Evolutionary conservation across 2,329 filamentous ascomycete genomes (phyloP).

Genomic region (Neodidymelliopsis sp.): DNA sequence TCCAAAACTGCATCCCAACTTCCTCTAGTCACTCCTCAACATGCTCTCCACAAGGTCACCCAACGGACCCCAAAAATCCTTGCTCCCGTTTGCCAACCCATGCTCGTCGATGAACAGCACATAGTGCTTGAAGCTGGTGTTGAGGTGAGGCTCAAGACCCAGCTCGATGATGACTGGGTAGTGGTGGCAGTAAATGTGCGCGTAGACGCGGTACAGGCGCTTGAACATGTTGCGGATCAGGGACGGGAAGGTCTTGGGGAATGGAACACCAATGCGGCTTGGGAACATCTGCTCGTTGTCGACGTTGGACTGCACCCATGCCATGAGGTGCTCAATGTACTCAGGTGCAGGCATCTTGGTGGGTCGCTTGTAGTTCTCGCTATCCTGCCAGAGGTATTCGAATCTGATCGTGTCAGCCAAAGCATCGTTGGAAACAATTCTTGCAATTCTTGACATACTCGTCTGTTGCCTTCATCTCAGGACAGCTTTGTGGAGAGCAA

Average conservation of each 20-base stretch:
- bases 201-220: slow-evolving; percentile 96
- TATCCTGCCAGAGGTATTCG: slow-evolving; percentile 99
- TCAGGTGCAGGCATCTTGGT: slow-evolving; percentile 98
- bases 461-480: slow-evolving; percentile 99
- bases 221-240: slow-evolving; percentile 99
- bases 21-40: slow-evolving; percentile 80
- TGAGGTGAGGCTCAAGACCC: slow-evolving; percentile 94
- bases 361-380: slow-evolving; percentile 89
- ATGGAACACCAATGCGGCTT: slow-evolving; percentile 92
- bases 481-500: slow-evolving; percentile 95
- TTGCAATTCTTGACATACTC: slow-evolving; percentile 70
- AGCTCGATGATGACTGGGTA: slow-evolving; percentile 96
- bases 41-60: slow-evolving; percentile 98
- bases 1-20: background rate
- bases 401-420: slow-evolving; percentile 65
- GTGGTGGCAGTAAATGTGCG: slow-evolving; percentile 97
- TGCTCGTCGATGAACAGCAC: slow-evolving; percentile 99
- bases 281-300: slow-evolving; percentile 96
- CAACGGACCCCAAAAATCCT: slow-evolving; percentile 96
- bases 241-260: slow-evolving; percentile 86
- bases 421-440: too few species aligned
- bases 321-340: slow-evolving; percentile 98
- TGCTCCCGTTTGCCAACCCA: slow-evolving; percentile 80
- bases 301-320: slow-evolving; percentile 93
- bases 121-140: slow-evolving; percentile 99